Base-by-base conservation (phyloP, 768 basidiomycete species). In the Naganishia vishniacii region DNA sequence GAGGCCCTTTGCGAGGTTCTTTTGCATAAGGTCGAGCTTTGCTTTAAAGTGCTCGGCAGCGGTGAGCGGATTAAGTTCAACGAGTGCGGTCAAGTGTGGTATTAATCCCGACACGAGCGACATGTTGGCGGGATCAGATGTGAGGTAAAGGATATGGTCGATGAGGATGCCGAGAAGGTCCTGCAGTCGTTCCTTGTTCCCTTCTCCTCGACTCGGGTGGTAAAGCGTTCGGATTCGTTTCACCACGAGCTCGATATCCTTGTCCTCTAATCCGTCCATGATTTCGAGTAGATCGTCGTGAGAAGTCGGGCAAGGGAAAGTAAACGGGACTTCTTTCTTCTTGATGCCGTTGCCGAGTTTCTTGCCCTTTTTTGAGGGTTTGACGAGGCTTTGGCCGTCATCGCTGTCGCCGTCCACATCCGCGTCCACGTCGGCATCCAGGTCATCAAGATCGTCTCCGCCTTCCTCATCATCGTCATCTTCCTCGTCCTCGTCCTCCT, bases 231-330 rank as follows among this genome's bases (percentile, higher is more conserved):
- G 84, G 48, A 98, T 92, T 46, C 95, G 87, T 72, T 97, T 87
- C 37, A 97, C 81, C 1, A 97, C 90, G 0, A 81, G 85, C 4
- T 86, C 83, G 1, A 94, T 75, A 65, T 94, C 87, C 28, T 83
- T 79, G 45, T 90, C 88, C 16, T 84, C 81, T 18, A 92, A 75
- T 42, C 81, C 82, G 20, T 87, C 83, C 1, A 97, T 74, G 16
- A 94, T 86, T 25, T 87, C 84, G n/a, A 94, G 81, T 68, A 98
- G 88, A 64, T 94, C 91, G 48, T 89, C 88, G 70, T 98, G 92
- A 12, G 80, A 85, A 16, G 82, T 76, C 0, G 95, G 95, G 71
- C 91, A 94, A 45, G 88, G 82, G 76, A 97, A 98, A 1, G 90
- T 97, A 75, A 84, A 99, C 0, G 95, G 95, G 3, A 98, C 81